Evolutionary conservation across 2,329 filamentous ascomycete species (phyloP).

Genomic region (Colletotrichum sp.): DNA sequence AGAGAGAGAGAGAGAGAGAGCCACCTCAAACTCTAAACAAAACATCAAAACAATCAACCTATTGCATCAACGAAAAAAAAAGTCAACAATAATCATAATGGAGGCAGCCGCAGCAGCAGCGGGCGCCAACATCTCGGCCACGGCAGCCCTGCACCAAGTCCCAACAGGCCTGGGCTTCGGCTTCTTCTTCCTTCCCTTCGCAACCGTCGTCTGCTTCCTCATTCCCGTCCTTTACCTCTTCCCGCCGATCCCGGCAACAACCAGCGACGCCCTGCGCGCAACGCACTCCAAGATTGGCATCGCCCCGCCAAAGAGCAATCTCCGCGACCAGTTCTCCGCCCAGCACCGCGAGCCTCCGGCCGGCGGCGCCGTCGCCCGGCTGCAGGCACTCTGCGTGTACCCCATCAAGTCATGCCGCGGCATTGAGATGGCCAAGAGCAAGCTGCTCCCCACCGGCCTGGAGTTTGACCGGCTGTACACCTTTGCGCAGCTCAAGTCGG

Average conservation of each 20-base stretch:
- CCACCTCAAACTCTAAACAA: neutral
- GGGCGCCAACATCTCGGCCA: neutral
- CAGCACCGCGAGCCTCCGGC: constrained; percentile 17
- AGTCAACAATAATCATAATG: neutral
- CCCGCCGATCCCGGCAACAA: constrained; percentile 57
- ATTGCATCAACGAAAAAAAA: too few species aligned
- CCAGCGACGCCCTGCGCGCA: constrained; percentile 58
- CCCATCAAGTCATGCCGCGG: constrained; percentile 84
- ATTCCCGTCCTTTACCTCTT: constrained; percentile 60
- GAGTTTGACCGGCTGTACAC: constrained; percentile 84
- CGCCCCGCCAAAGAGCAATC: constrained; percentile 39
- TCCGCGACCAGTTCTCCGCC: constrained; percentile 29
- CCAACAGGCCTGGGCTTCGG: constrained; percentile 25
- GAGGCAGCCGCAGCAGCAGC: neutral
- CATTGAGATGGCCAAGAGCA: constrained; percentile 71
- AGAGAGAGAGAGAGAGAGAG: neutral
- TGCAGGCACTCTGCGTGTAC: constrained; percentile 77
- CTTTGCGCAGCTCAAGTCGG: constrained; percentile 71
- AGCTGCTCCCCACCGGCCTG: constrained; percentile 72
- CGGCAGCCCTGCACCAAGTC: neutral
- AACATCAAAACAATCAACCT: neutral
- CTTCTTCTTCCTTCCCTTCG: constrained; percentile 42
- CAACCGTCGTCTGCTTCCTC: constrained; percentile 55
- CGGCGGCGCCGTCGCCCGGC: constrained; percentile 20
- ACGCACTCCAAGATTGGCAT: constrained; percentile 58